Base-by-base conservation (phyloP, 805 yeast species). In the Teunomyces cretensis region DNA sequence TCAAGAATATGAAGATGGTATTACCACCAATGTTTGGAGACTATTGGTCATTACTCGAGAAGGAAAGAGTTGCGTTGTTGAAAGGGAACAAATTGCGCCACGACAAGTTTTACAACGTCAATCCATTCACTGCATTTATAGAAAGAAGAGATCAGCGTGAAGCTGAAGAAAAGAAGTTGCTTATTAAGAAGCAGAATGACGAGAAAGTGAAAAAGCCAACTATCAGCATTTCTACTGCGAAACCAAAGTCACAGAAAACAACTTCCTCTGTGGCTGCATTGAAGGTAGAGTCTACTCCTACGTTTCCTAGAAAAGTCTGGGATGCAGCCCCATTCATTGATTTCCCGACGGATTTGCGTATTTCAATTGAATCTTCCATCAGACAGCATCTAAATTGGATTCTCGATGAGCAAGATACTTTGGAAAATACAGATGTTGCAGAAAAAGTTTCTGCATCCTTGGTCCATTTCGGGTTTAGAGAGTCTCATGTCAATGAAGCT, bases 1-100 rank as follows among this genome's bases (percentile, higher is more conserved):
- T 83, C 53, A 90, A 90, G 55, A 90, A 88, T 59, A 62, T 92
- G 64, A 87, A 87, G 48, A 83, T 91, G 91, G 84, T 89, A 56
- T 72, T 92, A 11, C 98, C 98, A 0, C 80, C 84, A 3, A 81
- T 84, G 27, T 96, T 88, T 60, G 81, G 88, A 51, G 79, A 79
- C 40, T 70, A 88, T 22, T 92, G 98, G 98, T 63, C 73, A 16
- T 80, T 78, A 15, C 66, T 92, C 46, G 96, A 88, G 44, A 73
- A 69, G 6, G 79, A 75, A 47, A 72, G 96, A 46, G 73, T 76
- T 50, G 56, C 62, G 33, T 49, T 81, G n/a, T 49, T 73, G 30
- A 76, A 76, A 46, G 65, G 62, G 6, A 70, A 80, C 56, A 74
- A 77, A 4, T 56, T 54, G 1, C 70, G 67, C 28, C 86, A 84